These are phyloP conservation scores for Suillus brevipes DNA, from an alignment of 768 basidiomycete species.

Conservation along the genomic window DNA sequence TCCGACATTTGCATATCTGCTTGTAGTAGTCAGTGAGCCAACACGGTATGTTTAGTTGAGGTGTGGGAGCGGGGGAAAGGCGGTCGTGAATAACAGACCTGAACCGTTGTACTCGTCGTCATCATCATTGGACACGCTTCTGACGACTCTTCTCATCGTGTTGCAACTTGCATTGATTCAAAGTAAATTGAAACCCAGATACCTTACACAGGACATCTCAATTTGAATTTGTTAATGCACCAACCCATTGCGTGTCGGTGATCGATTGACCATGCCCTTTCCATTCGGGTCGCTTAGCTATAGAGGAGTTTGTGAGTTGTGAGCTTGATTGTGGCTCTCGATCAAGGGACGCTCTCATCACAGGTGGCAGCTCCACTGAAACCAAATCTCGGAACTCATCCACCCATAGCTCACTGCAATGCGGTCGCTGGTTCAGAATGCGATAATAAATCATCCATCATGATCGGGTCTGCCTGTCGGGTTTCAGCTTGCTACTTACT, in stretches of 20 bases:
- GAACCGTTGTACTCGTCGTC: conserved; percentile 9
- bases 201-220: not conserved
- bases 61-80: conserved; percentile 9
- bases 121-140: conserved; percentile 15
- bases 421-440: not conserved
- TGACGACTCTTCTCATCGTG: conserved; percentile 6
- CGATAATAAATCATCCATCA: not conserved
- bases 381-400: not conserved
- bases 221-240: not conserved
- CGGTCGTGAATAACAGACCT: conserved; percentile 4
- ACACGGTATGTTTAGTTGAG: not conserved
- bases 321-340: not conserved
- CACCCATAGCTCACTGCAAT: not conserved
- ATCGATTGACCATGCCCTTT: not conserved
- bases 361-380: not conserved
- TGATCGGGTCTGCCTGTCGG: not conserved
- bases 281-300: not conserved
- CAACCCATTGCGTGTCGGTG: not conserved
- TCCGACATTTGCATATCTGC: conserved; percentile 29
- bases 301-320: not conserved
- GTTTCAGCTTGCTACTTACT: not conserved
- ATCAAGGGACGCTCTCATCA: not conserved
- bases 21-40: not conserved
- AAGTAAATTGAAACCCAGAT: conserved; percentile 27
- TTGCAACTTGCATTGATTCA: not conserved